Base-by-base conservation (phyloP, 352 stramenopile species). In the Phytopythium ostracodes region DNA sequence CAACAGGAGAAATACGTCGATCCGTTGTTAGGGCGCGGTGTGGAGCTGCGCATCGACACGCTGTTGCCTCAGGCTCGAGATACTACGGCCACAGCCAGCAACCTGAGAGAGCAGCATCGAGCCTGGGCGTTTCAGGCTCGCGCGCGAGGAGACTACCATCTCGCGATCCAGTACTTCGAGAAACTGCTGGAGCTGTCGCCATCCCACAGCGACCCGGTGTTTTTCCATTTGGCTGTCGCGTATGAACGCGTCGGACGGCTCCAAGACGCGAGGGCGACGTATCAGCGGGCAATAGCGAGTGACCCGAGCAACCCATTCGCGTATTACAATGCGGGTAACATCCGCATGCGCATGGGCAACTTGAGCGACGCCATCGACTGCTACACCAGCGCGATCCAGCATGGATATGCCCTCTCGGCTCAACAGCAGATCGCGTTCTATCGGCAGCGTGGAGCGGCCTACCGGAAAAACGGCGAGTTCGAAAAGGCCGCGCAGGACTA, bases 401-500 rank as follows among this genome's bases (percentile, higher is more conserved):
- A 72, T 62, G 62, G 59, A 2, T 44, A 56, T 18, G 40, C 43
- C 0, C 52, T 35, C n/a, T 59, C 60, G 1, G 40, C 10, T 6
- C 24, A 33, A 7, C 31, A 55, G 17, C 64, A 59, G 24, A 56
- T 77, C 20, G 64, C 59, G 3, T 83, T 89, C 64, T 87, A 83
- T 40, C 68, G 68, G 0, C 77, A 88, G 36, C 70, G 80, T 38
- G 80, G 76, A 14, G 76, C 76, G 25, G 80, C 76, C 0, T 88
- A 83, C 56, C 77, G 80, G 4, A 80, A 81, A 33, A 72, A 71
- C 47, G 77, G 77, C 0, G 72, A 89, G 9, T 89, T 84, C 42
- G 76, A 89, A 55, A 79, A 84, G 31, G 80, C 80, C 8, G 77
- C 80, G n/a, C 66, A 68, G 29, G 80, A 89, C 54, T 89, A 87